These are phyloP conservation scores for Paraurostyla sp. DNA, from an alignment of 73 alveolate species.

Conservation along the genomic window DNA sequence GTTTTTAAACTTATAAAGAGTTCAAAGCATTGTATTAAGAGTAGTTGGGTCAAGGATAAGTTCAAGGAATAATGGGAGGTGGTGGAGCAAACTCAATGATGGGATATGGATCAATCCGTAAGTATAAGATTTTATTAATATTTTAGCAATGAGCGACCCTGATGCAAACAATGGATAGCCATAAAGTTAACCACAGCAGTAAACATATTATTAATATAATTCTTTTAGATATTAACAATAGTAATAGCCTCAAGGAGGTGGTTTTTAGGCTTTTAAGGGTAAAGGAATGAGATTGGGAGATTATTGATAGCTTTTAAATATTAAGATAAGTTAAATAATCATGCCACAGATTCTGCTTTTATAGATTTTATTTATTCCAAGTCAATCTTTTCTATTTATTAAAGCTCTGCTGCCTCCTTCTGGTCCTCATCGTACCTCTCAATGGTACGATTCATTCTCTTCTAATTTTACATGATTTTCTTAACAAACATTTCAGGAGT, in stretches of 20 bases:
- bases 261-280: slow-evolving; percentile 21
- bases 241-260: background rate
- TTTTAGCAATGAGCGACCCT: background rate
- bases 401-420: background rate
- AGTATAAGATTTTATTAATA: background rate
- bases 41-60: slow-evolving; percentile 13
- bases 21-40: slow-evolving; percentile 49
- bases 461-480: slow-evolving; percentile 9
- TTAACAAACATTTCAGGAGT: slow-evolving; percentile 53
- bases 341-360: slow-evolving; percentile 23
- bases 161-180: background rate
- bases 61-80: background rate
- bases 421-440: slow-evolving; percentile 3
- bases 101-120: slow-evolving; percentile 27
- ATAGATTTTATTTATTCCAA: background rate
- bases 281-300: slow-evolving; percentile 46
- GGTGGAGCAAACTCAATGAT: too few relatives aligned
- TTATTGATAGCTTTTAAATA: slow-evolving; percentile 22
- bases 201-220: too few relatives aligned
- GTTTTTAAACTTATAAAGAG: slow-evolving; percentile 53
- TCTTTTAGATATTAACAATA: too few relatives aligned
- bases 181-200: too few relatives aligned
- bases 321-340: background rate
- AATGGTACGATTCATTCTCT: slow-evolving; percentile 26
- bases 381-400: background rate